Evolutionary conservation across 768 basidiomycete genomes (phyloP), one percentile per base, ranked within the genome.

Genomic region (Tylopilus sp.): DNA sequence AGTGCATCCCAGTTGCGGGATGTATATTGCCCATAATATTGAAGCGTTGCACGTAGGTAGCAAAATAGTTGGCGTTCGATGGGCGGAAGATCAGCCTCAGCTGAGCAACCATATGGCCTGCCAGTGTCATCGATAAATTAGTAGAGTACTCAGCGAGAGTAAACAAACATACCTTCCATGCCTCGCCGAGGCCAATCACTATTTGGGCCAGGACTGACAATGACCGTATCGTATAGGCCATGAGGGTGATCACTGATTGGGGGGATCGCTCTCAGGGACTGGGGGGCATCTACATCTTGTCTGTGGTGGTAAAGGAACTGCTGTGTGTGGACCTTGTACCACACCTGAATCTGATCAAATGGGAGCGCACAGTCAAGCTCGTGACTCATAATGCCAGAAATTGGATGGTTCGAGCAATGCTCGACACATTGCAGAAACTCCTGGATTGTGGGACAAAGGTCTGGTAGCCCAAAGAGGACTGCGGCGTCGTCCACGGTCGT

Each of bases 261-360:
- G 29, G 29, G 29, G 40, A 17, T n/a, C 12, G 38, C 37, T 17
- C 21, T 19, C 19, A 49, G 12, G 2, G 28, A 40, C 40, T 49
- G 38, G 0, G 28, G 48, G 8, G 29, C 3, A 12, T 49, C 37
- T 16, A 30, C 28, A 16, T 17, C 17, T 26, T 40, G 5, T 4
- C 19, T 41, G n/a, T n/a, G n/a, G n/a, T n/a, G n/a, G n/a, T n/a
- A n/a, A n/a, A n/a, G n/a, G n/a, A n/a, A n/a, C n/a, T n/a, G n/a
- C n/a, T n/a, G n/a, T n/a, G n/a, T n/a, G n/a, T n/a, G n/a, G n/a
- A n/a, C n/a, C n/a, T n/a, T 47, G 52, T 42, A 41, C 52, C 52
- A 53, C 3, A 46, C 31, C n/a, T 47, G 45, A n/a, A 53, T 46
- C 14, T 10, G n/a, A 33, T 53, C 36, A 21, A 51, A 52, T 3